These are phyloP conservation scores for Parathielavia hyrcaniae DNA, from an alignment of 495 filamentous ascomycete genomes.

Conservation along the genomic window DNA sequence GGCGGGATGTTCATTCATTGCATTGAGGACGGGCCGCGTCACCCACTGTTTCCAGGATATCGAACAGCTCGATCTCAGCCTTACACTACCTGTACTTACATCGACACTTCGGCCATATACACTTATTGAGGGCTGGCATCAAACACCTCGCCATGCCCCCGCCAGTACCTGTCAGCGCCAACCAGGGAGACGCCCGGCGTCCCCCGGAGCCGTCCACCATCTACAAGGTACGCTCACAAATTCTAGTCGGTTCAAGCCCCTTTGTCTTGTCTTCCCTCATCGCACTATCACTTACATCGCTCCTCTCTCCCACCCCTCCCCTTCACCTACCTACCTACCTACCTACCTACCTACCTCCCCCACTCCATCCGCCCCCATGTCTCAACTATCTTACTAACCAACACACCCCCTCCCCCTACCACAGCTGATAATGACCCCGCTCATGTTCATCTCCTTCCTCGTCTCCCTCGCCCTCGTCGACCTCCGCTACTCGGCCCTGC, in stretches of 20 bases:
- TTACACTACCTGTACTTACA: neutral
- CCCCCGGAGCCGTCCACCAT: constrained; percentile 24
- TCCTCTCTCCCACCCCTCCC: neutral
- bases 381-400: neutral
- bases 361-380: neutral
- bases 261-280: neutral
- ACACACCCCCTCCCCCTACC: neutral
- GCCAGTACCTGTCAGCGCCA: constrained; percentile 16
- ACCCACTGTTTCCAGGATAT: neutral
- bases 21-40: constrained; percentile 4
- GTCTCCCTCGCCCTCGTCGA: constrained; percentile 48
- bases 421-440: constrained; percentile 45
- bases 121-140: neutral
- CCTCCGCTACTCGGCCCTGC: constrained; percentile 35
- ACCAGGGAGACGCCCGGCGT: constrained; percentile 24
- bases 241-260: neutral
- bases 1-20: neutral
- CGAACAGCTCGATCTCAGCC: too few relatives aligned
- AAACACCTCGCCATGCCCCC: constrained; percentile 12
- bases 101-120: neutral
- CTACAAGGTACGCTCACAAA: constrained; percentile 34
- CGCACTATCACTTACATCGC: neutral
- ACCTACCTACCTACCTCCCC: neutral
- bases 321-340: neutral
- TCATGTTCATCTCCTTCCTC: constrained; percentile 48